Percentiles rank a stretch among this genome's conserved stretches.
phyloP scores from a whole-genome alignment of 2,329 filamentous ascomycete genomes.

The Setomelanomma holmii region DNA sequence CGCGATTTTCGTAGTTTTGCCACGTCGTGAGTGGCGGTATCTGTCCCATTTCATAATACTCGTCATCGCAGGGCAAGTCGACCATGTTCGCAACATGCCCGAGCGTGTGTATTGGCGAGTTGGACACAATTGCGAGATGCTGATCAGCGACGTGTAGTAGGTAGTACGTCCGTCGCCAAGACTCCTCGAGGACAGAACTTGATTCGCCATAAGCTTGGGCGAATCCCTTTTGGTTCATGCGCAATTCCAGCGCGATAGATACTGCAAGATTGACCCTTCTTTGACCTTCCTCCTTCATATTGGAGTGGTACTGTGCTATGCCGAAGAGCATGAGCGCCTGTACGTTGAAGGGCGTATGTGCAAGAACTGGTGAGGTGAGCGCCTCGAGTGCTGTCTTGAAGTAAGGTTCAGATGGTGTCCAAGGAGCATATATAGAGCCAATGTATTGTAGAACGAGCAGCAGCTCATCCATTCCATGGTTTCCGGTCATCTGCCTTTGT shows the following conservation, averaged over 20 bases:
- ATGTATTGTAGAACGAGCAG: constrained; percentile 40
- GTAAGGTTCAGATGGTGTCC: constrained; percentile 37
- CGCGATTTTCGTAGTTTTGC: constrained; percentile 75
- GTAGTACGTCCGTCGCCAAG: constrained; percentile 89
- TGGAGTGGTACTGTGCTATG: constrained; percentile 81
- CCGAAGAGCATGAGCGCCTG: constrained; percentile 80
- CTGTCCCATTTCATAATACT: constrained; percentile 60
- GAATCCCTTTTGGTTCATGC: constrained; percentile 75
- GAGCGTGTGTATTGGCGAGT: constrained; percentile 71
- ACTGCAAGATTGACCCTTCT: constrained; percentile 71
- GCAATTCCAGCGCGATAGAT: constrained; percentile 75
- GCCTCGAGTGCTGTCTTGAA: constrained; percentile 28
- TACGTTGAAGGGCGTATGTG: constrained; percentile 62
- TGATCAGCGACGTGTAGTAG: constrained; percentile 77
- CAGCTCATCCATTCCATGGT: constrained; percentile 32
- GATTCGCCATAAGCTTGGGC: constrained; percentile 68
- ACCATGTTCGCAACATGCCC: constrained; percentile 71
- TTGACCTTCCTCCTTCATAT: constrained; percentile 71
- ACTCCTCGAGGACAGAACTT: constrained; percentile 76
- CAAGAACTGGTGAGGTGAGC: constrained; percentile 23
- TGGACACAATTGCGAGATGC: constrained; percentile 79
- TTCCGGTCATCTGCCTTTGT: constrained; percentile 22
- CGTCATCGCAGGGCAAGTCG: constrained; percentile 81
- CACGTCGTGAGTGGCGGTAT: constrained; percentile 57
- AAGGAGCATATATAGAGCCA: constrained; percentile 42